A percentile compares a stretch with the other conserved stretches of the same genome.
Evolutionary conservation across 257 asterid genomes (phyloP).

Genomic region (Scutellaria minor): DNA sequence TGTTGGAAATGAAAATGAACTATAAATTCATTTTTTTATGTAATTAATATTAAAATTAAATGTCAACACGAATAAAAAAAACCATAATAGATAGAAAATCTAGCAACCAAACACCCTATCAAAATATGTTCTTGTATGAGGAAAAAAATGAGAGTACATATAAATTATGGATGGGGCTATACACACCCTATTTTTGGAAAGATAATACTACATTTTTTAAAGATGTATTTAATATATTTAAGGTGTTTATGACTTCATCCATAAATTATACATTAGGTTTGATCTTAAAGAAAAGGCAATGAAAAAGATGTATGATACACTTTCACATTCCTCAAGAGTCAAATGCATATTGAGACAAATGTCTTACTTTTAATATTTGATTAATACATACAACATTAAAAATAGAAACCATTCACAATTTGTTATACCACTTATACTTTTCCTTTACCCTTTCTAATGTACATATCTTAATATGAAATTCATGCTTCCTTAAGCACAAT

Average conservation of each 20-base stretch:
- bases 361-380: background rate
- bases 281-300: constrained; percentile 3
- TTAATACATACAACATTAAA: background rate
- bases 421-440: background rate
- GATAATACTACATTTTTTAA: too few relatives aligned
- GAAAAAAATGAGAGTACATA: background rate
- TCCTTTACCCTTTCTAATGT: constrained; percentile 12
- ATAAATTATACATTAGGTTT: background rate
- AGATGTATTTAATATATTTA: too few relatives aligned
- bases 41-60: too few relatives aligned
- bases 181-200: too few relatives aligned
- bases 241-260: background rate
- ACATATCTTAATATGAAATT: constrained; percentile 1
- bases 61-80: too few relatives aligned
- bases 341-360: background rate
- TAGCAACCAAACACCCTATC: background rate
- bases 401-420: background rate
- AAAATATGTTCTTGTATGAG: background rate
- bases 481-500: constrained; percentile 1
- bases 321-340: too few relatives aligned
- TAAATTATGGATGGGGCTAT: background rate
- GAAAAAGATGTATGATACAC: background rate
- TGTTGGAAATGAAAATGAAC: too few relatives aligned
- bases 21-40: too few relatives aligned
- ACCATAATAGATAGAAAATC: too few relatives aligned